Conservation (phyloP, 2,329 filamentous ascomycete species). For the Immersiporthe knoxdaviesiana region DNA sequence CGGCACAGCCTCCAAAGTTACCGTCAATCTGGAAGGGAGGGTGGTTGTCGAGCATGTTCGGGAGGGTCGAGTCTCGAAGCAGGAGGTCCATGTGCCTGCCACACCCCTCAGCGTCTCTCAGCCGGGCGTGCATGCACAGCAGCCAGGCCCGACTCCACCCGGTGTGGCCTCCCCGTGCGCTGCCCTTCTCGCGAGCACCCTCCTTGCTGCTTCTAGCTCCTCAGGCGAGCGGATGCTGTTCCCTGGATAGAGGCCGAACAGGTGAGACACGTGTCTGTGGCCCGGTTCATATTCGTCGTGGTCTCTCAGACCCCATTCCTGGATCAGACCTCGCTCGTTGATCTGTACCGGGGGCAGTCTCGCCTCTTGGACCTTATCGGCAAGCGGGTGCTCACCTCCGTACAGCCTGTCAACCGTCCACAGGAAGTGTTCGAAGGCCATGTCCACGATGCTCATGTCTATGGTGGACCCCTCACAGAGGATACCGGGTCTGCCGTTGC, state of each 20-base stretch:
- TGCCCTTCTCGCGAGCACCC: constrained; percentile 37
- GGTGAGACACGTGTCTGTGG: constrained; percentile 55
- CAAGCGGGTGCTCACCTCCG: constrained; percentile 13
- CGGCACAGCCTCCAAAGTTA: constrained; percentile 53
- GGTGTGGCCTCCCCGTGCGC: constrained; percentile 49
- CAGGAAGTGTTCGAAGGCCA: constrained; percentile 34
- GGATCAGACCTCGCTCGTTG: constrained; percentile 43
- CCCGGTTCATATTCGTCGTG: constrained; percentile 48
- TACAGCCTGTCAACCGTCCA: constrained; percentile 33
- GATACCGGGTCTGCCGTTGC: constrained; percentile 45
- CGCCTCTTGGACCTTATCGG: constrained; percentile 31
- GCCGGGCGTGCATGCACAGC: constrained; percentile 51
- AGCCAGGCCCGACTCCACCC: constrained; percentile 58
- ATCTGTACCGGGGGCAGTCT: constrained; percentile 35
- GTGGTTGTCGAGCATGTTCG: constrained; percentile 50
- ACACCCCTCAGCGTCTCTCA: constrained; percentile 43
- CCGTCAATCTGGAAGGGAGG: constrained; percentile 55
- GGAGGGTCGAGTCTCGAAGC: constrained; percentile 45
- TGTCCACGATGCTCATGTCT: constrained; percentile 48
- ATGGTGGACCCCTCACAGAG: constrained; percentile 50
- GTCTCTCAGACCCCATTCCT: constrained; percentile 45
- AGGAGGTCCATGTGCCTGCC: constrained; percentile 44
- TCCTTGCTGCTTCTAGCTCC: constrained; percentile 36
- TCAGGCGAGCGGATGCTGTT: constrained; percentile 39
- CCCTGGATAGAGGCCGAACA: constrained; percentile 53